A percentile compares a stretch with the other conserved stretches of the same genome.
Evolutionary conservation across 345 rosid species (phyloP).

Genomic region (Eucalyptus polybractea): DNA sequence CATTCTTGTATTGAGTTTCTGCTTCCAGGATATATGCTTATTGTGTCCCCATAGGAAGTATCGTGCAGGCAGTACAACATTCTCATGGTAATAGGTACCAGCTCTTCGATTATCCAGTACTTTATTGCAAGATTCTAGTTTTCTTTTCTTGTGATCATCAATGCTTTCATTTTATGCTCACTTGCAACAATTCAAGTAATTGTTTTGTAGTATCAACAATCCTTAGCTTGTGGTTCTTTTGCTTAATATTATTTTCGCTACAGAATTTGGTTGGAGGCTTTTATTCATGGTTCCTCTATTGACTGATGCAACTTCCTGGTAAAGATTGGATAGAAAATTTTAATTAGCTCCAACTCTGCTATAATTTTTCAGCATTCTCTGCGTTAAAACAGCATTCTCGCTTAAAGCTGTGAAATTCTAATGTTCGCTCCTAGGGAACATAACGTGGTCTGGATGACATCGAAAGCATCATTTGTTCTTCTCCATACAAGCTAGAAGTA

Average conservation of each 20-base stretch:
- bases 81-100: background rate
- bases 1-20: background rate
- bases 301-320: background rate
- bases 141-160: background rate
- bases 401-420: background rate
- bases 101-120: background rate
- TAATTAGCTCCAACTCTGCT: background rate
- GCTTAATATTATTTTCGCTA: background rate
- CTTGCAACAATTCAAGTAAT: background rate
- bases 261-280: background rate
- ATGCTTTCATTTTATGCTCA: background rate
- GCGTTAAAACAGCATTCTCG: background rate
- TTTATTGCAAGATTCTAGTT: background rate
- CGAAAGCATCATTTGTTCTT: background rate
- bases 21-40: background rate
- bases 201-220: background rate
- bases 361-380: background rate
- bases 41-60: background rate
- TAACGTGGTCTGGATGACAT: background rate
- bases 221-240: background rate
- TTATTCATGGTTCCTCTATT: background rate
- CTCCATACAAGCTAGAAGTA: background rate
- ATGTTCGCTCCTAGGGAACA: background rate
- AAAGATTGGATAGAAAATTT: background rate
- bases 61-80: background rate